Base-by-base conservation (phyloP, 306 rosid species). In the Vigna radiata region DNA sequence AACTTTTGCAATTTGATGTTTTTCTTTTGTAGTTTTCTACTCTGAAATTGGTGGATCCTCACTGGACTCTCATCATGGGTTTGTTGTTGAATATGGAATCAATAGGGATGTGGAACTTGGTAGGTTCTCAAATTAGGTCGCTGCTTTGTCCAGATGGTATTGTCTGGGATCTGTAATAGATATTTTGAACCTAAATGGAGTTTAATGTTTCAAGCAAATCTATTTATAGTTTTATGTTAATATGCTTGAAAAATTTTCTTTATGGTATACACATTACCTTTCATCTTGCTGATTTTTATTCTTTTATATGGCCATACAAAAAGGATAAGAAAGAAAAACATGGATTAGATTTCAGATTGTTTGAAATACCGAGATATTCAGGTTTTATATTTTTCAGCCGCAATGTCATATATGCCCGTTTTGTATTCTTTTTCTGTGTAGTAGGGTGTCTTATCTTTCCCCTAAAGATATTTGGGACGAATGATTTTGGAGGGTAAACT, bases 51-150 rank as follows among this genome's bases (percentile, higher is more conserved):
- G 99, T 79, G 99, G 99, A 85, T 84, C 91, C 75, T 83, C 99
- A 0, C 82, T 96, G 85, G 99, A 96, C 82, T 83, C 97, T 25
- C 99, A 96, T 91, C 99, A 92, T 83, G 98, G 99, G 69, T 96
- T 89, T 87, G 90, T 91, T 73, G 99, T 96, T 72, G 98, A 96
- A 78, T 96, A 96, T 67, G 99, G 99, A 77, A 83, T 71, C 5
- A 85, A 96, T 68, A 88, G 98, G 76, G 99, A 96, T 73, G 84
- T 85, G 4, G 98, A 96, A 73, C 97, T 95, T 68, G 97, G 99
- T 95, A 88, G 75, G 97, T 77, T 62, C 71, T 82, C 52, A 39
- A 52, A 48, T 55, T 62, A 10, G 62, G 49, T 77, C 56, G 49
- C 50, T 43, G 46, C 15, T 44, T 52, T 66, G 75, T 72, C 50